Conservation (phyloP, 179 eudicot species). For the Gypsophila paniculata region DNA sequence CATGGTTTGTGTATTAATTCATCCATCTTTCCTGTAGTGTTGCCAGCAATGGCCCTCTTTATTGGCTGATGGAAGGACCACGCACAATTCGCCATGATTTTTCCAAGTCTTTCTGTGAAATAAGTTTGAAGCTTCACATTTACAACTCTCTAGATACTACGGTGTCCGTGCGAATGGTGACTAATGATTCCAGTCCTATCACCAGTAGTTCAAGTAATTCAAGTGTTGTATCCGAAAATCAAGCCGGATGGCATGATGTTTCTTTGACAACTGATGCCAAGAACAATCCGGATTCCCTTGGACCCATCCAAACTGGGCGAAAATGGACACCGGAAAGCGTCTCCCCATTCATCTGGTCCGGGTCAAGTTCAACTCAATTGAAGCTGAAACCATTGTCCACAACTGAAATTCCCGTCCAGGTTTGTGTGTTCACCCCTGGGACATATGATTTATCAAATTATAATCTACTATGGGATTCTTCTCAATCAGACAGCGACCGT, state of each 20-base stretch:
- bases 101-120: constrained; percentile 51
- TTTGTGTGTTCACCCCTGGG: constrained; percentile 78
- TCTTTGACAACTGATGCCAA: constrained; percentile 46
- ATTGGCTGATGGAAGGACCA: constrained; percentile 83
- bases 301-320: constrained; percentile 25
- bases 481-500: constrained; percentile 23
- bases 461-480: constrained; percentile 54
- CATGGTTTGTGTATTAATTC: constrained; percentile 13
- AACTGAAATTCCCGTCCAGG: constrained; percentile 55
- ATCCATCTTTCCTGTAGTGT: constrained; percentile 34
- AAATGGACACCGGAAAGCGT: constrained; percentile 39
- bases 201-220: constrained; percentile 29
- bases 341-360: constrained; percentile 81
- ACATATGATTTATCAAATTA: constrained; percentile 75
- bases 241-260: constrained; percentile 80
- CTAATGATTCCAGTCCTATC: constrained; percentile 37
- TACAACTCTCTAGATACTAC: constrained; percentile 56
- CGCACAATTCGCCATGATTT: constrained; percentile 60
- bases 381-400: constrained; percentile 57
- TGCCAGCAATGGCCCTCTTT: constrained; percentile 59
- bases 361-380: constrained; percentile 57
- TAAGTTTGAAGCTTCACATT: constrained; percentile 57
- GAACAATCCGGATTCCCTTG: constrained; percentile 35
- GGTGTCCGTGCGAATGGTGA: constrained; percentile 45
- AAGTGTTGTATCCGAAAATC: constrained; percentile 40